Conservation (phyloP, 139 green algal species). For the Chlorella vulgaris region DNA sequence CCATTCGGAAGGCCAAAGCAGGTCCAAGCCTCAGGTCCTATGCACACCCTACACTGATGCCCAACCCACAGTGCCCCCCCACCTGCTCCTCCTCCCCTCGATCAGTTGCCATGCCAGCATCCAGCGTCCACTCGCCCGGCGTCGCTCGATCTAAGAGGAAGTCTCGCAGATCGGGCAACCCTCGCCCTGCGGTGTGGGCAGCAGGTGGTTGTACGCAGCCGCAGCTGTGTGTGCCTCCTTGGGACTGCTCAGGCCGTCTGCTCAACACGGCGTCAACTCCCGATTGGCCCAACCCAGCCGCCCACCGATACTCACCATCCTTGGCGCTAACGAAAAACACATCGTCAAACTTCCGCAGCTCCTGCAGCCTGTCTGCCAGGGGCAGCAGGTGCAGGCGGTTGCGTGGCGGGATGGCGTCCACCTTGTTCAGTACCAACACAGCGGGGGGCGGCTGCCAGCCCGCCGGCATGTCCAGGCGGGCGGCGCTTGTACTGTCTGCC, state of each 20-base stretch:
- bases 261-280: no score
- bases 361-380: constrained; percentile 20
- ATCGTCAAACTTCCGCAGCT: constrained; percentile 25
- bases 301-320: neutral
- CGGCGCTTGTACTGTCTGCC: constrained; percentile 5
- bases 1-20: neutral
- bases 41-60: neutral
- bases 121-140: constrained; percentile 38
- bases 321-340: constrained; percentile 40
- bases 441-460: constrained; percentile 1
- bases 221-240: no score
- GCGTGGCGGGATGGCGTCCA: constrained; percentile 37
- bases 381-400: constrained; percentile 1
- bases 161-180: constrained; percentile 23
- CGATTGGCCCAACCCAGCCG: neutral
- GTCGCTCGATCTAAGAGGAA: constrained; percentile 20
- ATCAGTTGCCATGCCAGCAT: constrained; percentile 35
- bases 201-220: no score
- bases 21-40: neutral
- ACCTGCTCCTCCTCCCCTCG: constrained; percentile 36
- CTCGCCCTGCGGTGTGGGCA: constrained; percentile 11
- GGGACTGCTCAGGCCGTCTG: no score
- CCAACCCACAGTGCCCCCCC: neutral
- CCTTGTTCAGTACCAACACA: constrained; percentile 64
- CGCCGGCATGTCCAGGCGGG: neutral